Percentiles rank a stretch among this genome's conserved stretches.
Evolutionary conservation across 2,329 filamentous ascomycete species (phyloP).

Genomic region (Didymellaceae sp.): DNA sequence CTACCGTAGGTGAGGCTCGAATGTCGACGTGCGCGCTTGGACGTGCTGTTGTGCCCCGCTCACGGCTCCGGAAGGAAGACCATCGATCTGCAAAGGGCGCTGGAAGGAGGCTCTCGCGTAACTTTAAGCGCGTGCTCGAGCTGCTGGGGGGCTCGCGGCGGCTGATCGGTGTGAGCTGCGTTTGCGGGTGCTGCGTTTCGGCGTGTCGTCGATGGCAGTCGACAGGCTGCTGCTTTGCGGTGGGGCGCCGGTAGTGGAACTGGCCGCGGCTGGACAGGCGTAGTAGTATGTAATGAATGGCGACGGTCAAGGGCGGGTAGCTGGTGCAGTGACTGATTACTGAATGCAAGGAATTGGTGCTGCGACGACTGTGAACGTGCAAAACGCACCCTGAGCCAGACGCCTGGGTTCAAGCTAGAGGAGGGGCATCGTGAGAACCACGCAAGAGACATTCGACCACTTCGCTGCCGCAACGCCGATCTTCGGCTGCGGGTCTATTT

Average conservation of each 20-base stretch:
- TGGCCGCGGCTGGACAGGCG: neutral
- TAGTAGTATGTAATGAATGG: neutral
- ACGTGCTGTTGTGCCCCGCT: conserved; percentile 16
- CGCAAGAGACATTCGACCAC: neutral
- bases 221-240: neutral
- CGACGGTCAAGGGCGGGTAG: neutral
- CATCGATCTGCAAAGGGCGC: conserved; percentile 9
- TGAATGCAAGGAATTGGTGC: neutral
- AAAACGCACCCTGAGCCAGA: conserved; percentile 3
- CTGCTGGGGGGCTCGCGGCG: neutral
- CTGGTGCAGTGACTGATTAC: neutral
- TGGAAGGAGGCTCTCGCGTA: neutral
- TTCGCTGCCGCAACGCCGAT: conserved; percentile 1
- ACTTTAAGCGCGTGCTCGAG: conserved; percentile 4
- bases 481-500: conserved; percentile 7
- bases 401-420: conserved; percentile 4
- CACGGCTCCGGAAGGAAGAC: conserved; percentile 9
- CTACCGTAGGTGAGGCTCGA: conserved; percentile 5
- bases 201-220: neutral
- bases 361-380: neutral
- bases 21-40: conserved; percentile 12
- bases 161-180: conserved; percentile 16
- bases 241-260: neutral
- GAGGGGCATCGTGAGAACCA: conserved; percentile 17
- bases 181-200: conserved; percentile 3